Evolutionary conservation across 495 filamentous ascomycete species (phyloP).

Genomic region (Podospora sp.): DNA sequence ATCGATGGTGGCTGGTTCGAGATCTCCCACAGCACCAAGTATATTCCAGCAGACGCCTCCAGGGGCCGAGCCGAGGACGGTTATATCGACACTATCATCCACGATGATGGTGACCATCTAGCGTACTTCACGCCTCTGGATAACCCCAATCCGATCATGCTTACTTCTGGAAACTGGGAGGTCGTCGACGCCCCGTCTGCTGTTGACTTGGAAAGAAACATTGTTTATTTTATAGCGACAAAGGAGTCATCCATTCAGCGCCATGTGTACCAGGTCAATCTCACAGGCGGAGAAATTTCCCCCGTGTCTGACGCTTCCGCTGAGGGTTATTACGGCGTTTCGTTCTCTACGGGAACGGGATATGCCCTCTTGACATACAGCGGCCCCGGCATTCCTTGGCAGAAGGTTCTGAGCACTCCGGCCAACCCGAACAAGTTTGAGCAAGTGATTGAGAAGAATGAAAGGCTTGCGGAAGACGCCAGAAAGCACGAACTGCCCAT

Average conservation of each 20-base stretch:
- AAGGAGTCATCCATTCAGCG: constrained; percentile 85
- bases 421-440: constrained; percentile 65
- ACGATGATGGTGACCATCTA: constrained; percentile 86
- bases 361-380: constrained; percentile 82
- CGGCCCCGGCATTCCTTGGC: constrained; percentile 87
- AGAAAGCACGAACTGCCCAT: constrained; percentile 80
- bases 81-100: constrained; percentile 89
- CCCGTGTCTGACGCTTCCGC: constrained; percentile 74
- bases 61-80: constrained; percentile 81
- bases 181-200: constrained; percentile 87
- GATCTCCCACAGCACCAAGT: constrained; percentile 81
- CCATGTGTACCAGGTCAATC: constrained; percentile 84
- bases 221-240: constrained; percentile 89
- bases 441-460: constrained; percentile 76
- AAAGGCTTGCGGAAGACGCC: constrained; percentile 65
- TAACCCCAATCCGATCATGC: constrained; percentile 73
- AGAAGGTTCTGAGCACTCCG: constrained; percentile 84
- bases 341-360: constrained; percentile 78
- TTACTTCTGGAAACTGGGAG: constrained; percentile 91
- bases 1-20: constrained; percentile 98
- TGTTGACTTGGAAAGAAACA: constrained; percentile 78
- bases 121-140: constrained; percentile 94
- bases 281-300: constrained; percentile 72
- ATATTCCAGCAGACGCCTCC: constrained; percentile 78
- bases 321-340: constrained; percentile 82